Evolutionary conservation across 179 eudicot genomes (phyloP).

Genomic region (Actinidia chinensis): DNA sequence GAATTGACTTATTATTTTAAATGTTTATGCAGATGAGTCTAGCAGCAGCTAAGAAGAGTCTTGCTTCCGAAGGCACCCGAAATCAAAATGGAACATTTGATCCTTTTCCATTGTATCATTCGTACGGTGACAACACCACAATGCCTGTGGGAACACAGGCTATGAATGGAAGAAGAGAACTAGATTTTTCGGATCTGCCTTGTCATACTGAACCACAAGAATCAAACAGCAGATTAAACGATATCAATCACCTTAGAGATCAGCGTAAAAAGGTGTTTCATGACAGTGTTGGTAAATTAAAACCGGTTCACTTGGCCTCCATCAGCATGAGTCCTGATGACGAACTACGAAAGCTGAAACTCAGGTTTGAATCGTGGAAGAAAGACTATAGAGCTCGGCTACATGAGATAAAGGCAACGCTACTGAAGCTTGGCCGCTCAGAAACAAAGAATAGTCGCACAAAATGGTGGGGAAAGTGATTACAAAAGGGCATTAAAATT

Average conservation of each 20-base stretch:
- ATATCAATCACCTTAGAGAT: not conserved
- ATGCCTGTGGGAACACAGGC: not conserved
- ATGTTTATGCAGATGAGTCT: slow-evolving; percentile 55
- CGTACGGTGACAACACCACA: slow-evolving; percentile 24
- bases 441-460: slow-evolving; percentile 43
- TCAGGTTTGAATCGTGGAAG: slow-evolving; percentile 68
- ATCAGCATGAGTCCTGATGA: slow-evolving; percentile 29
- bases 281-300: slow-evolving; percentile 22
- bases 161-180: not conserved
- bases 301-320: slow-evolving; percentile 30
- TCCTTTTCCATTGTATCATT: slow-evolving; percentile 34
- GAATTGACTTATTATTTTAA: not conserved
- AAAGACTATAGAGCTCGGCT: slow-evolving; percentile 65
- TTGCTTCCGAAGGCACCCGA: slow-evolving; percentile 35
- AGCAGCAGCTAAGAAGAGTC: slow-evolving; percentile 54
- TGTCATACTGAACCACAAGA: slow-evolving; percentile 2
- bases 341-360: slow-evolving; percentile 61
- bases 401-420: slow-evolving; percentile 46
- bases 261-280: not conserved
- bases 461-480: slow-evolving; percentile 59
- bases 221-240: not conserved
- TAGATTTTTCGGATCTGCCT: not conserved
- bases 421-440: slow-evolving; percentile 50
- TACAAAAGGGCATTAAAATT: not conserved
- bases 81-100: slow-evolving; percentile 46